phyloP scores from a whole-genome alignment of 805 yeast species.

The Candida quercuum region DNA sequence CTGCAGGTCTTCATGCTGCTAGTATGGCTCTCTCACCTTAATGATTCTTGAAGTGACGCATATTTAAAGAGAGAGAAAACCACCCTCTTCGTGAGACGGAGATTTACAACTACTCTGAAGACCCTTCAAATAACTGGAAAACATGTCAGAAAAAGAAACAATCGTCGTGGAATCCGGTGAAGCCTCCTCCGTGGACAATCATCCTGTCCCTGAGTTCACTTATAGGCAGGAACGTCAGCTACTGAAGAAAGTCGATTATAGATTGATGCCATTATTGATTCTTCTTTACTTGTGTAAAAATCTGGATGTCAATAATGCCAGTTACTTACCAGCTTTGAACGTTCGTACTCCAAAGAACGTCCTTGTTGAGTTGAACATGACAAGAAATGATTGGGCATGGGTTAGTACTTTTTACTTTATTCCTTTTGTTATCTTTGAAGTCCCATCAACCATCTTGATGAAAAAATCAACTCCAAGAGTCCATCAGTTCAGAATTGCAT shows the following conservation, averaged over 20 bases:
- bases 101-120: too few relatives aligned
- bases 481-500: slow-evolving; percentile 9
- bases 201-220: too few relatives aligned
- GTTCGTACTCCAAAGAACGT: slow-evolving; percentile 8
- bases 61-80: too few relatives aligned
- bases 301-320: slow-evolving; percentile 15
- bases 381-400: slow-evolving; percentile 15
- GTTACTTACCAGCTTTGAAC: slow-evolving; percentile 10
- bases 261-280: slow-evolving; percentile 13
- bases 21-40: too few relatives aligned
- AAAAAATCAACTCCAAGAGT: slow-evolving; percentile 13
- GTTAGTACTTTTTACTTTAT: slow-evolving; percentile 12
- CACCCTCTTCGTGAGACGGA: too few relatives aligned
- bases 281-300: slow-evolving; percentile 12
- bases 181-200: too few relatives aligned
- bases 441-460: slow-evolving; percentile 15
- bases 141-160: too few relatives aligned
- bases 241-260: slow-evolving; percentile 11
- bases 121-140: too few relatives aligned
- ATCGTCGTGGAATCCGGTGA: too few relatives aligned
- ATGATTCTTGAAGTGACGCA: too few relatives aligned
- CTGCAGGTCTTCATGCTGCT: too few relatives aligned
- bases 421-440: slow-evolving; percentile 15
- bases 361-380: slow-evolving; percentile 7
- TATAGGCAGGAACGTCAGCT: slow-evolving; percentile 14